Percentiles rank a stretch among this genome's conserved stretches.
Conservation (phyloP, 1,139 yeast species). For the Yamadazyma blattariae region DNA sequence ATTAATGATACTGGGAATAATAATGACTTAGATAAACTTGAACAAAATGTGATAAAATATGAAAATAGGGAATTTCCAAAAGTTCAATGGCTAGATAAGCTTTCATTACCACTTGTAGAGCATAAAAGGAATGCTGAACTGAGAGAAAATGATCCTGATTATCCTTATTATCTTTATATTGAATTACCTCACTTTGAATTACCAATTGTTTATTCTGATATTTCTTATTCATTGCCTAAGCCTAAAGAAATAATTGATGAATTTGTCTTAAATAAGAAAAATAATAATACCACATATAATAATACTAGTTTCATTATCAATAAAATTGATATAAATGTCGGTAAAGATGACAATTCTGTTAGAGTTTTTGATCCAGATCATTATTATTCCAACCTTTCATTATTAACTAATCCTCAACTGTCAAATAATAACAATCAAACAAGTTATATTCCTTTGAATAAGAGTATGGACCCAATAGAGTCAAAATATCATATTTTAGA, state of each 20-base stretch:
- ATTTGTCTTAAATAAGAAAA: slow-evolving; percentile 6
- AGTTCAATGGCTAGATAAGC: slow-evolving; percentile 73
- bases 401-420: slow-evolving; percentile 6
- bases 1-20: slow-evolving; percentile 22
- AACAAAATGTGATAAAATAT: slow-evolving; percentile 56
- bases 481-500: slow-evolving; percentile 80
- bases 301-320: slow-evolving; percentile 30
- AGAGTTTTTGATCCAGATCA: slow-evolving; percentile 42
- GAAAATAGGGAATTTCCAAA: slow-evolving; percentile 65
- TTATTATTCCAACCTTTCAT: slow-evolving; percentile 16
- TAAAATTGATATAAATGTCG: slow-evolving; percentile 32
- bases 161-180: slow-evolving; percentile 50
- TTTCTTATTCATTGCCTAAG: slow-evolving; percentile 22
- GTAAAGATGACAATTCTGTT: slow-evolving; percentile 8
- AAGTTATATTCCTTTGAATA: slow-evolving; percentile 1
- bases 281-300: slow-evolving; percentile 8
- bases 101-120: slow-evolving; percentile 52
- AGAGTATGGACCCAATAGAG: slow-evolving; percentile 70
- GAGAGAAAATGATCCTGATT: slow-evolving; percentile 13
- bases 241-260: slow-evolving; percentile 10
- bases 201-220: slow-evolving; percentile 78
- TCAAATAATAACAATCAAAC: slow-evolving; percentile 1
- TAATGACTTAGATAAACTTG: slow-evolving; percentile 35
- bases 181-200: slow-evolving; percentile 77
- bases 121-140: slow-evolving; percentile 38